phyloP scores from a whole-genome alignment of 129 eudicot genomes.

The Smallanthus sonchifolius region DNA sequence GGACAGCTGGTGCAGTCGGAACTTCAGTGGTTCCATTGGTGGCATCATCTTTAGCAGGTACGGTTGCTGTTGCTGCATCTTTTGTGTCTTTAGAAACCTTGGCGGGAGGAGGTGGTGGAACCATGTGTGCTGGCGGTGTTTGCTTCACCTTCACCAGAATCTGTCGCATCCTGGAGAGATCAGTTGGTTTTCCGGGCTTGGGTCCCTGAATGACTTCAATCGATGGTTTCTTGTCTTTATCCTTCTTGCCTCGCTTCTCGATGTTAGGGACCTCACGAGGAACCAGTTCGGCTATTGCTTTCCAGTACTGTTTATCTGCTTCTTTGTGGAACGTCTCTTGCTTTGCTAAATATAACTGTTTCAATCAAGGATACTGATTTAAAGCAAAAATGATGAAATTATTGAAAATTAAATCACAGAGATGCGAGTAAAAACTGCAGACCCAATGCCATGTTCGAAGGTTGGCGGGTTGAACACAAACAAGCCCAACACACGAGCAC shows the following conservation, averaged over 20 bases:
- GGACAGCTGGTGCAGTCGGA: background rate
- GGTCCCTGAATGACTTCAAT: constrained; percentile 78
- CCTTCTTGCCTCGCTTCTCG: constrained; percentile 76
- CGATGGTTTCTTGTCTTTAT: constrained; percentile 78
- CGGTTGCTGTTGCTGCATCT: constrained; percentile 41
- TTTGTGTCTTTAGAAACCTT: constrained; percentile 11
- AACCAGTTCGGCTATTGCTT: constrained; percentile 67
- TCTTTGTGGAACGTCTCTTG: constrained; percentile 88
- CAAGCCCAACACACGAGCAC: background rate
- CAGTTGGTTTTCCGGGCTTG: constrained; percentile 91
- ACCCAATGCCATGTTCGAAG: background rate
- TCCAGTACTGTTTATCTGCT: constrained; percentile 79
- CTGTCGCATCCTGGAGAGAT: constrained; percentile 80
- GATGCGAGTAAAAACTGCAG: background rate
- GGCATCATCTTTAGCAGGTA: constrained; percentile 36
- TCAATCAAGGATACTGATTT: background rate
- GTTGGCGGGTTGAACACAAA: background rate
- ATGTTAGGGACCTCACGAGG: constrained; percentile 77
- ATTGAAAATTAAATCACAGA: background rate
- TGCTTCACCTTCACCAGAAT: constrained; percentile 73
- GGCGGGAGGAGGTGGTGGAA: constrained; percentile 57
- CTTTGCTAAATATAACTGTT: constrained; percentile 51
- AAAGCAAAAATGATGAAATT: background rate
- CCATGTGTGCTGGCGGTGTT: constrained; percentile 79
- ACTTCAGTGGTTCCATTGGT: background rate